Conservation (phyloP, 306 rosid species). For the Cucumis hystrix region DNA sequence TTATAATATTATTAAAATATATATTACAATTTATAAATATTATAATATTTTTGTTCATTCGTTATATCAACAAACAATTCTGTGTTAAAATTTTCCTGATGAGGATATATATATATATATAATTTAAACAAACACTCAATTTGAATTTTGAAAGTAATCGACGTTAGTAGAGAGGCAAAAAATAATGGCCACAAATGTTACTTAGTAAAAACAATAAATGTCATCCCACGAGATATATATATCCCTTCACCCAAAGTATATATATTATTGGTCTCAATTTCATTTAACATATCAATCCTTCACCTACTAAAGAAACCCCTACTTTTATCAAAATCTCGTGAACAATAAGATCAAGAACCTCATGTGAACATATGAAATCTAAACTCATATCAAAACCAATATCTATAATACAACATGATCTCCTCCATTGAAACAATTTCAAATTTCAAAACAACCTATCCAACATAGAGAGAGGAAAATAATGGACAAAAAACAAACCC, state of each 20-base stretch:
- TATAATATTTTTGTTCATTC: too few species aligned
- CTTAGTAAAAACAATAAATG: background rate
- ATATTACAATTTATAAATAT: too few species aligned
- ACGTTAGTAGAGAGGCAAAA: background rate
- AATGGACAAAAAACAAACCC: constrained; percentile 25
- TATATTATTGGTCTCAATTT: background rate
- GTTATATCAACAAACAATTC: too few species aligned
- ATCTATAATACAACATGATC: background rate
- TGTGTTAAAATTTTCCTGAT: too few species aligned
- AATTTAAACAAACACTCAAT: too few species aligned
- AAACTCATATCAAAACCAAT: background rate
- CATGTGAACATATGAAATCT: background rate
- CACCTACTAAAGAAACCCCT: background rate
- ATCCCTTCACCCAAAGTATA: background rate
- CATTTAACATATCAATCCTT: background rate
- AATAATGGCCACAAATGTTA: background rate
- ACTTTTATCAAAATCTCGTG: background rate
- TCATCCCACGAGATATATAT: background rate
- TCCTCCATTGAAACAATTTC: background rate
- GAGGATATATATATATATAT: too few species aligned
- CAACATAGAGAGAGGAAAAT: background rate
- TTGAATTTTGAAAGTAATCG: background rate
- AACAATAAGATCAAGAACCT: background rate
- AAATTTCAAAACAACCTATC: background rate
- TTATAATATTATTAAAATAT: too few species aligned